A percentile compares a stretch with the other conserved stretches of the same genome.
These are phyloP conservation scores for Tulasnella sp. DNA, from an alignment of 768 basidiomycete genomes.

Conservation along the genomic window DNA sequence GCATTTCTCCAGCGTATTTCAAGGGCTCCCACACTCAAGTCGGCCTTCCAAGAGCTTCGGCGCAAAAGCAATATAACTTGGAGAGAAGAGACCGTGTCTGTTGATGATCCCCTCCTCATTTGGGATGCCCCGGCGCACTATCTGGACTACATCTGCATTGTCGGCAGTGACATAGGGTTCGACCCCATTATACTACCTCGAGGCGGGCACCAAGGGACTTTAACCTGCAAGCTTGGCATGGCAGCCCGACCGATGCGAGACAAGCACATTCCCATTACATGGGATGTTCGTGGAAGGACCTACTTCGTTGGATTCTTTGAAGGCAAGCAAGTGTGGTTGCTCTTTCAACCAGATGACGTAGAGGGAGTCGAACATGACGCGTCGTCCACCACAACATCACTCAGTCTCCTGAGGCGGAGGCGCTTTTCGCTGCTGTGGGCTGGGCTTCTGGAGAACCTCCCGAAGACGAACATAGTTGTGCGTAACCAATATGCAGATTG, in stretches of 20 bases:
- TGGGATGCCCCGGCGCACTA: not conserved
- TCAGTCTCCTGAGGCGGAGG: not conserved
- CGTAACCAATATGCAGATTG: not conserved
- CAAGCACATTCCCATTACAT: not conserved
- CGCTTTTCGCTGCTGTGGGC: not conserved
- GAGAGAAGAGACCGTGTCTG: not conserved
- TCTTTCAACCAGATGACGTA: not conserved
- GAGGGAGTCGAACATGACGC: not conserved
- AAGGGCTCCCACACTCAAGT: too few species aligned
- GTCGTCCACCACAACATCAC: not conserved
- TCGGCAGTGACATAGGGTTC: not conserved
- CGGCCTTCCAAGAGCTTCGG: not conserved
- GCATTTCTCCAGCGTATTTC: too few species aligned
- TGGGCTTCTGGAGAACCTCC: not conserved
- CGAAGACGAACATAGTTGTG: not conserved
- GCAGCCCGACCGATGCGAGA: not conserved
- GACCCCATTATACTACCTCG: not conserved
- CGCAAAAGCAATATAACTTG: not conserved
- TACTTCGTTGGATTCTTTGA: not conserved
- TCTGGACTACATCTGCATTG: not conserved
- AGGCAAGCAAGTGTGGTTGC: not conserved
- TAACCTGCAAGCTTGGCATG: not conserved
- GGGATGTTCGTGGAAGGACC: not conserved
- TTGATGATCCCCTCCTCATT: not conserved
- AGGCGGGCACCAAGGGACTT: not conserved